phyloP scores from a whole-genome alignment of 345 rosid species.

The Hevea brasiliensis region DNA sequence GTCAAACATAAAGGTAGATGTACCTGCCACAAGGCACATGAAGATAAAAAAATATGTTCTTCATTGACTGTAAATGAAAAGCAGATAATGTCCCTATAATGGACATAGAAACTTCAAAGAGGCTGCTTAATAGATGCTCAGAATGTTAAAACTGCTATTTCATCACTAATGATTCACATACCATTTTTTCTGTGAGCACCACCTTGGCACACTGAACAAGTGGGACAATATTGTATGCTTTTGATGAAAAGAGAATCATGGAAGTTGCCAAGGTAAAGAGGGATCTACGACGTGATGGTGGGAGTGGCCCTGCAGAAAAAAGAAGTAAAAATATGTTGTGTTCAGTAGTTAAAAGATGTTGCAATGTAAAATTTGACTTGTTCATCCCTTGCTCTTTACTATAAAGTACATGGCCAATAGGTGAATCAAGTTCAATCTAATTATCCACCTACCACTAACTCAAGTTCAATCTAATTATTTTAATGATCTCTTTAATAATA shows the following conservation, averaged over 20 bases:
- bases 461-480: no score
- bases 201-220: conserved; percentile 53
- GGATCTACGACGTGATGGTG: conserved; percentile 76
- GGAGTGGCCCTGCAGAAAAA: conserved; percentile 66
- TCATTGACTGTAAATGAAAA: not conserved
- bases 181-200: conserved; percentile 61
- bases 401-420: not conserved
- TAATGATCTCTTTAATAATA: no score
- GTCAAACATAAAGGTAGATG: no score
- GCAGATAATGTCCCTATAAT: not conserved
- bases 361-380: not conserved
- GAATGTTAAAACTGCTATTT: not conserved
- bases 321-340: not conserved
- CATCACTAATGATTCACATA: conserved; percentile 22
- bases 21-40: not conserved
- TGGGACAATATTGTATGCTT: conserved; percentile 59
- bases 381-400: not conserved
- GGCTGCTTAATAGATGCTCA: not conserved
- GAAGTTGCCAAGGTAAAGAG: conserved; percentile 80
- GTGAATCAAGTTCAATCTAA: not conserved
- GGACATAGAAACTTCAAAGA: conserved; percentile 3
- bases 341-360: conserved; percentile 7
- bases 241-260: conserved; percentile 86
- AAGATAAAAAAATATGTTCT: not conserved
- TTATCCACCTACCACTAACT: no score